phyloP scores from a whole-genome alignment of 345 rosid genomes.

The Cardamine occulta region DNA sequence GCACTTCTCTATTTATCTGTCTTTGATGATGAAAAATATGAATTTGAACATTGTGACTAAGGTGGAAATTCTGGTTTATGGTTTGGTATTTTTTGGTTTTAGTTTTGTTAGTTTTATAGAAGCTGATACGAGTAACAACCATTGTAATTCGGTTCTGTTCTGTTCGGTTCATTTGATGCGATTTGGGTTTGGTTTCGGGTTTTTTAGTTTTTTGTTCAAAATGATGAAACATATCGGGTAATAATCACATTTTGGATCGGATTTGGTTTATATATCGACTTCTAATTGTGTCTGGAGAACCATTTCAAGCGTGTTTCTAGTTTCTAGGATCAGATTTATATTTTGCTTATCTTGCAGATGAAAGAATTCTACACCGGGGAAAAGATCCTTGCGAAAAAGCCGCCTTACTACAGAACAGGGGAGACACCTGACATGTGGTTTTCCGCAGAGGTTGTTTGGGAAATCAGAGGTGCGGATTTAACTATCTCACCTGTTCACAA shows the following conservation, averaged over 20 bases:
- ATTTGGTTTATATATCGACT: neutral
- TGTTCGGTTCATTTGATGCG: neutral
- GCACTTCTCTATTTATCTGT: neutral
- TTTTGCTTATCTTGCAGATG: conserved; percentile 58
- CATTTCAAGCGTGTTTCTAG: neutral
- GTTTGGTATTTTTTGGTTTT: neutral
- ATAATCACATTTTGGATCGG: neutral
- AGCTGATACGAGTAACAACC: neutral
- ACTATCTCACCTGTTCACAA: conserved; percentile 83
- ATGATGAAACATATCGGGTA: neutral
- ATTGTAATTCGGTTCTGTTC: neutral
- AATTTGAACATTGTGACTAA: neutral
- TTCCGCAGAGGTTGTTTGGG: conserved; percentile 76
- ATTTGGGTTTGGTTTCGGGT: neutral
- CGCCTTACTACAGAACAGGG: conserved; percentile 70
- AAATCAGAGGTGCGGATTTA: conserved; percentile 81
- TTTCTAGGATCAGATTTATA: neutral
- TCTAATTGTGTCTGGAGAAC: neutral
- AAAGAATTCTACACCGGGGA: conserved; percentile 74
- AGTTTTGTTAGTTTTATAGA: neutral
- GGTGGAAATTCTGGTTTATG: neutral
- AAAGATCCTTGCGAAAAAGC: conserved; percentile 62
- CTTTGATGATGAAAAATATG: neutral
- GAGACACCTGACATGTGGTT: conserved; percentile 91
- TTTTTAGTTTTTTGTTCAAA: neutral